Conservation (phyloP, 805 yeast species). For the Blastobotrys parvus region DNA sequence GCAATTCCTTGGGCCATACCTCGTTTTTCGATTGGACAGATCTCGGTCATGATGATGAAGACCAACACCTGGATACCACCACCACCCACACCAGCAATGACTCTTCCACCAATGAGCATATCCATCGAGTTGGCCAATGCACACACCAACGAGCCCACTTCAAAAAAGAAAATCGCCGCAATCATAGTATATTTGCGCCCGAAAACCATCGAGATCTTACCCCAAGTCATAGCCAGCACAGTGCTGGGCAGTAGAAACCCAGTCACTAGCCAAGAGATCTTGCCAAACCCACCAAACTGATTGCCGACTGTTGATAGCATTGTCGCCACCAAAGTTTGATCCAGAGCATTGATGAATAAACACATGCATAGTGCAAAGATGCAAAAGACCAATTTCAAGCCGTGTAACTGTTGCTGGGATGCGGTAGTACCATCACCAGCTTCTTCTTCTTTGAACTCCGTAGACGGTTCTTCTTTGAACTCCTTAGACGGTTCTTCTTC, state of each 20-base stretch:
- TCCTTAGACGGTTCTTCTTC: too few species aligned
- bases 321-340: slow-evolving; percentile 47
- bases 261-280: slow-evolving; percentile 55
- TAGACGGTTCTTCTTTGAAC: too few species aligned
- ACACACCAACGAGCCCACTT: slow-evolving; percentile 35
- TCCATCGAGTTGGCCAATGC: slow-evolving; percentile 39
- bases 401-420: slow-evolving; percentile 17
- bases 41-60: slow-evolving; percentile 68
- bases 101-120: slow-evolving; percentile 63
- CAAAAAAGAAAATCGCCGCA: slow-evolving; percentile 33
- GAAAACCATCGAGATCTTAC: slow-evolving; percentile 49
- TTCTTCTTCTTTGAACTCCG: slow-evolving; percentile 5
- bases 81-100: slow-evolving; percentile 81
- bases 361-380: slow-evolving; percentile 13
- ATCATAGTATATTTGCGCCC: slow-evolving; percentile 30
- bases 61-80: slow-evolving; percentile 75
- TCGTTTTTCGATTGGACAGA: slow-evolving; percentile 65
- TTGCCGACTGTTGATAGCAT: slow-evolving; percentile 45
- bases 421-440: slow-evolving; percentile 22
- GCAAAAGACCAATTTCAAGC: slow-evolving; percentile 15
- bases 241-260: slow-evolving; percentile 53
- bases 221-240: slow-evolving; percentile 57
- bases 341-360: slow-evolving; percentile 31
- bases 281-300: slow-evolving; percentile 37
- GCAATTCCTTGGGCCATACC: slow-evolving; percentile 74